Conservation (phyloP, 2,329 filamentous ascomycete species). For the Pseudomassariella vexata region DNA sequence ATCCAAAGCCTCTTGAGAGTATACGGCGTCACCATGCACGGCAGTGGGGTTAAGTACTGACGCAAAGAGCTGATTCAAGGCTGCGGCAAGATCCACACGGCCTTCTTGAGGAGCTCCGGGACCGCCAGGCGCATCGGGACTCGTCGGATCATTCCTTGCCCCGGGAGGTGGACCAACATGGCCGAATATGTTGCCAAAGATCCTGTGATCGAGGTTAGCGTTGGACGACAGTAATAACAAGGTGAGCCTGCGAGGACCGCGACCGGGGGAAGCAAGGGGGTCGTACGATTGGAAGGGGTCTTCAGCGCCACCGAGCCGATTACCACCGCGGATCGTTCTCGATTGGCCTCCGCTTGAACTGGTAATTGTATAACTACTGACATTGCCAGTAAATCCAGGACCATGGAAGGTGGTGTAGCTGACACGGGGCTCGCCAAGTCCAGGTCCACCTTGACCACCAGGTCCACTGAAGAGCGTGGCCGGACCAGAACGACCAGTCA, state of each 20-base stretch:
- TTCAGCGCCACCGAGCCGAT: conserved; percentile 9
- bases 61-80: conserved; percentile 47
- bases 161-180: conserved; percentile 28
- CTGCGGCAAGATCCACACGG: conserved; percentile 25
- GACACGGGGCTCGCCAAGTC: conserved; percentile 14
- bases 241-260: conserved; percentile 3
- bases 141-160: conserved; percentile 18
- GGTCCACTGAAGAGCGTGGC: conserved; percentile 15
- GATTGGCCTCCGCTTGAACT: conserved; percentile 28
- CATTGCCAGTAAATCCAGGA: conserved; percentile 29
- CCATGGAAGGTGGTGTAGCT: conserved; percentile 27
- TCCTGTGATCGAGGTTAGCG: conserved; percentile 32
- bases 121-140: conserved; percentile 5
- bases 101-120: conserved; percentile 13
- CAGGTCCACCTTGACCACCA: conserved; percentile 7
- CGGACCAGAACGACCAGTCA: conserved; percentile 17
- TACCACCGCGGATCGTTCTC: conserved; percentile 3
- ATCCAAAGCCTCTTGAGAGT: conserved; percentile 85
- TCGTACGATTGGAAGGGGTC: conserved; percentile 46
- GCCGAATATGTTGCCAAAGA: conserved; percentile 41
- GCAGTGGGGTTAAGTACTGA: conserved; percentile 46
- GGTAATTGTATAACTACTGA: conserved; percentile 45
- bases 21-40: conserved; percentile 73
- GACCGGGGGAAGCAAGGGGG: conserved; percentile 6
- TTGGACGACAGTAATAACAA: conserved; percentile 9